Evolutionary conservation across 2,329 filamentous ascomycete species (phyloP).

Genomic region (Fusarium nodosum): DNA sequence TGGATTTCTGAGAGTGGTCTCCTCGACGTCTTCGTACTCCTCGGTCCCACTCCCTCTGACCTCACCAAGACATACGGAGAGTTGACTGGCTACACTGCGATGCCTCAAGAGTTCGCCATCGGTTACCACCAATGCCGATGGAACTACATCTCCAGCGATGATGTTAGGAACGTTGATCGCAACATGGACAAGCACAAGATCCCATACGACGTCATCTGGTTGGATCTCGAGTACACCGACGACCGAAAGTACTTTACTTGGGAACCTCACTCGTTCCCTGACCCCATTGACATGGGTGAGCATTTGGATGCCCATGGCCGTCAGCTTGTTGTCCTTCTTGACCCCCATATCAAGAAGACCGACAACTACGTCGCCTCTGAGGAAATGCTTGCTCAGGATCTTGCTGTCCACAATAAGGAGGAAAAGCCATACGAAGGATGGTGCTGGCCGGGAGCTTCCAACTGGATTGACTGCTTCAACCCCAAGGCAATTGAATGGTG

Average conservation of each 20-base stretch:
- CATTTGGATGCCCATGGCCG: conserved; percentile 87
- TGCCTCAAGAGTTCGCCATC: conserved; percentile 92
- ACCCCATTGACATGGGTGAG: conserved; percentile 89
- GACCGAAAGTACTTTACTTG: conserved; percentile 99
- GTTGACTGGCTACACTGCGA: conserved; percentile 89
- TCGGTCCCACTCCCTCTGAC: conserved; percentile 87
- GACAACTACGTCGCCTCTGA: conserved; percentile 81
- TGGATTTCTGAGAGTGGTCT: conserved; percentile 96
- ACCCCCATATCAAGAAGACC: conserved; percentile 97
- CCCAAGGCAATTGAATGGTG: conserved; percentile 94
- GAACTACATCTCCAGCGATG: conserved; percentile 98
- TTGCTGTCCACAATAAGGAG: conserved; percentile 92
- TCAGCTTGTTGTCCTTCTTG: conserved; percentile 94
- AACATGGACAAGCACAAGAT: conserved; percentile 97
- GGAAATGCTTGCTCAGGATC: conserved; percentile 84
- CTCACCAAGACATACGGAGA: conserved; percentile 87
- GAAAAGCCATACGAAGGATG: conserved; percentile 91
- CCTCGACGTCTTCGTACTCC: conserved; percentile 93
- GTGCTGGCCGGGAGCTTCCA: conserved; percentile 98
- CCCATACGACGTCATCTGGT: conserved; percentile 98
- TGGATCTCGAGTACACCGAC: conserved; percentile 97
- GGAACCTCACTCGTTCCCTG: conserved; percentile 88
- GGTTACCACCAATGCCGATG: conserved; percentile 98
- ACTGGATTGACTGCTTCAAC: conserved; percentile 98
- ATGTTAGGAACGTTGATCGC: conserved; percentile 95